Percentiles rank a stretch among this genome's conserved stretches.
phyloP scores from a whole-genome alignment of 2,329 filamentous ascomycete genomes.

The Penicillium sp. region DNA sequence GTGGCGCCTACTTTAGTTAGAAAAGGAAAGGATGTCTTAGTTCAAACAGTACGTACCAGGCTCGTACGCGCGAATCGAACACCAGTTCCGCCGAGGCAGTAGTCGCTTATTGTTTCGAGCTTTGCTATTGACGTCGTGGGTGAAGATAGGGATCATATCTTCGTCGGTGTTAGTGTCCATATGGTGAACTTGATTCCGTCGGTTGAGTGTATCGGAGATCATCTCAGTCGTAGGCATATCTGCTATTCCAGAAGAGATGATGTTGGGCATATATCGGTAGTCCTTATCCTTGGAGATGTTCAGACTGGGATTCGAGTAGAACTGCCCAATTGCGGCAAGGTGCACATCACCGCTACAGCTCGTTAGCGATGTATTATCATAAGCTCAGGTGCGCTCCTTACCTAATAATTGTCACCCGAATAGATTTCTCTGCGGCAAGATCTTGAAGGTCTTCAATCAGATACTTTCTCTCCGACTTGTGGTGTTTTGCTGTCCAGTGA shows the following conservation, averaged over 20 bases:
- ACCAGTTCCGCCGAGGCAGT: constrained; percentile 92
- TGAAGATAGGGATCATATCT: constrained; percentile 93
- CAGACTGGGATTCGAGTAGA: constrained; percentile 88
- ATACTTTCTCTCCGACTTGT: constrained; percentile 86
- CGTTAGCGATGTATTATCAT: background rate
- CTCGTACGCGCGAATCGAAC: constrained; percentile 82
- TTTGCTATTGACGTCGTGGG: constrained; percentile 85
- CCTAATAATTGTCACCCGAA: constrained; percentile 87
- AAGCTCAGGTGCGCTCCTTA: constrained; percentile 34
- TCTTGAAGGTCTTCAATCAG: constrained; percentile 92
- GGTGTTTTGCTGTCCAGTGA: constrained; percentile 95
- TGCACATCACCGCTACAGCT: constrained; percentile 81
- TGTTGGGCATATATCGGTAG: constrained; percentile 94
- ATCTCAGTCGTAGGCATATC: constrained; percentile 88
- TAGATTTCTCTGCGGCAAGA: constrained; percentile 87
- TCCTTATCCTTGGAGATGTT: constrained; percentile 85
- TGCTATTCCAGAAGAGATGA: constrained; percentile 92
- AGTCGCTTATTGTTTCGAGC: constrained; percentile 88
- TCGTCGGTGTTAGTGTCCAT: constrained; percentile 79
- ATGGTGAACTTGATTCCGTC: constrained; percentile 78
- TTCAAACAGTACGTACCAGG: constrained; percentile 60
- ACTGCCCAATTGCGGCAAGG: constrained; percentile 88
- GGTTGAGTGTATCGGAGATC: constrained; percentile 90
- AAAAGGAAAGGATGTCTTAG: background rate
- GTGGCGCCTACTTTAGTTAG: constrained; percentile 67